A percentile compares a stretch with the other conserved stretches of the same genome.
phyloP scores from a whole-genome alignment of 805 yeast species.

The Ogataea paradorogensis region DNA sequence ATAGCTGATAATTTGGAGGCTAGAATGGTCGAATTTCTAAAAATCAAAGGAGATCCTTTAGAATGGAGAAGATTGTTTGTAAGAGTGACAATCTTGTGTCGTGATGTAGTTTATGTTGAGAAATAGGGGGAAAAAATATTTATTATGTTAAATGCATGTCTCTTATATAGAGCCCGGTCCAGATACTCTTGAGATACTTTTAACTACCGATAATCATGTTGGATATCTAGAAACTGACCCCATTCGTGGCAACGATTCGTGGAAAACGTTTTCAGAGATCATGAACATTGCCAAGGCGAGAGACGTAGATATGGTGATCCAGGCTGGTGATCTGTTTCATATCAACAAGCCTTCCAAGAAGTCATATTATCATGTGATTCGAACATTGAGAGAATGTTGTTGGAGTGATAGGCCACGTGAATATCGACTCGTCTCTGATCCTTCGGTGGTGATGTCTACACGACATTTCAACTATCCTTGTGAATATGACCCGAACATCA shows the following conservation, averaged over 20 bases:
- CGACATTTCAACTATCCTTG: conserved; percentile 66
- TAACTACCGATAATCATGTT: conserved; percentile 95
- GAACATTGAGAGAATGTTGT: conserved; percentile 65
- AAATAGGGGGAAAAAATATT: conserved; percentile 4
- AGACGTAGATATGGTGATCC: conserved; percentile 86
- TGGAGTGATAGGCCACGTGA: conserved; percentile 88
- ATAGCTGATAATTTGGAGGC: conserved; percentile 38
- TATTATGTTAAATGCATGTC: conserved; percentile 34
- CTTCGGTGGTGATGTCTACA: conserved; percentile 57
- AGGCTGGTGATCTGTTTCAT: conserved; percentile 93
- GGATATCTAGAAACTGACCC: conserved; percentile 91
- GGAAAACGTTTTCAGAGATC: conserved; percentile 84
- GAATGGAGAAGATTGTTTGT: conserved; percentile 73
- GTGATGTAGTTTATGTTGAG: conserved; percentile 51
- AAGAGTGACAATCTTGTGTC: conserved; percentile 51
- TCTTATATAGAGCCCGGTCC: conserved; percentile 45
- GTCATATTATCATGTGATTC: conserved; percentile 78
- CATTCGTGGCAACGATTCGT: conserved; percentile 83
- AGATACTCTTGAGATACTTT: conserved; percentile 70
- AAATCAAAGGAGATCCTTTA: conserved; percentile 62
- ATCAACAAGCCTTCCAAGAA: conserved; percentile 85
- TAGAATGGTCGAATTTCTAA: conserved; percentile 52
- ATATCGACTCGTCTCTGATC: conserved; percentile 78
- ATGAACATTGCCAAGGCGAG: conserved; percentile 62
- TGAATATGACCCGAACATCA: conserved; percentile 87